These are phyloP conservation scores for Saccharomycodes ludwigii DNA, from an alignment of 805 yeast species.

Conservation along the genomic window DNA sequence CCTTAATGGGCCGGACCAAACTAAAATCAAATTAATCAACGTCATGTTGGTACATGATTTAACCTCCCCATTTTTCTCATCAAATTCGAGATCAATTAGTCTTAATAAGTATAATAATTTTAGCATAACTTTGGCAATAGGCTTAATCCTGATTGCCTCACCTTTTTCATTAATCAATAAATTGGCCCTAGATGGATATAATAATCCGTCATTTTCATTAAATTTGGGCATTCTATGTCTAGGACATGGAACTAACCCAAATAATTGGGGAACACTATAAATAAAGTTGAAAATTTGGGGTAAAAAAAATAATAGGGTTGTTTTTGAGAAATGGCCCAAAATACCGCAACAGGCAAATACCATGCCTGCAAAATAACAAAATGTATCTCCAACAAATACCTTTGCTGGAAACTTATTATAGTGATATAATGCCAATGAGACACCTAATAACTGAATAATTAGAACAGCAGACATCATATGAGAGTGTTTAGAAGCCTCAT, in stretches of 20 bases:
- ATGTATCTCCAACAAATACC: conserved; percentile 96
- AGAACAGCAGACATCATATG: conserved; percentile 74
- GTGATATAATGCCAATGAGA: conserved; percentile 59
- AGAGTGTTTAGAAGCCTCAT: conserved; percentile 55
- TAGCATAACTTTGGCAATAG: conserved; percentile 28
- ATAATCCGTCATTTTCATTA: conserved; percentile 50
- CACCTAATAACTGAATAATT: conserved; percentile 79
- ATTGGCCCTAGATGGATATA: conserved; percentile 59
- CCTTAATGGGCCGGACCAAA: conserved; percentile 81
- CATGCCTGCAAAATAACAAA: conserved; percentile 97
- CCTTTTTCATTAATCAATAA: conserved; percentile 22
- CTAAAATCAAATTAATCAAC: conserved; percentile 67
- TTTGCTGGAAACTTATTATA: conserved; percentile 85
- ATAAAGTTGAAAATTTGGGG: conserved; percentile 88
- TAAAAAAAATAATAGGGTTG: conserved; percentile 69
- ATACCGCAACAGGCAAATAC: conserved; percentile 96
- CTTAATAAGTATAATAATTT: conserved; percentile 33
- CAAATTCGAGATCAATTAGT: conserved; percentile 34
- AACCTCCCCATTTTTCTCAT: conserved; percentile 21
- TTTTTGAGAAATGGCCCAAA: conserved; percentile 91
- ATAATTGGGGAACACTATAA: conserved; percentile 86
- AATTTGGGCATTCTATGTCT: conserved; percentile 85
- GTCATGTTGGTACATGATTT: conserved; percentile 69
- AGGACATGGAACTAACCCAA: conserved; percentile 84
- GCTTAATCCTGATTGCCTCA: conserved; percentile 15